A percentile compares a stretch with the other conserved stretches of the same genome.
Evolutionary conservation across 2,329 filamentous ascomycete genomes (phyloP).

Genomic region (Penicillium sclerotigenum): DNA sequence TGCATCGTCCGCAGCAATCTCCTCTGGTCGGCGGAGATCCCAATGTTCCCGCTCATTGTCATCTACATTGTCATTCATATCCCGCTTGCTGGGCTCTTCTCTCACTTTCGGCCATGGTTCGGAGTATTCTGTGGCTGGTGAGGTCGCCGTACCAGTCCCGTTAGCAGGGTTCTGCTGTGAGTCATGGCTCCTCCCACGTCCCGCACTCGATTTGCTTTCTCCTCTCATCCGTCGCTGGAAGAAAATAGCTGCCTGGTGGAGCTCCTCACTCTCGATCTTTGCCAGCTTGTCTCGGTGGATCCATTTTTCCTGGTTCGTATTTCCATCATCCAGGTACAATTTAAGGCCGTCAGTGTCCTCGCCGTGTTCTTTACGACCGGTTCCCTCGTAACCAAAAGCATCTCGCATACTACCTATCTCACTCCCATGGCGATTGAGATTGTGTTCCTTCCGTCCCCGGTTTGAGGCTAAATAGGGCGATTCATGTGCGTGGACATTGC

Average conservation of each 20-base stretch:
- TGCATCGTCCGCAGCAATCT: conserved; percentile 59
- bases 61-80: conserved; percentile 36
- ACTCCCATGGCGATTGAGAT: conserved; percentile 37
- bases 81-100: conserved; percentile 38
- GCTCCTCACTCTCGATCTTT: conserved; percentile 50
- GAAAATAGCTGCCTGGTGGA: conserved; percentile 48
- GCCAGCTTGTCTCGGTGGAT: conserved; percentile 52
- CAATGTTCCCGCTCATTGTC: conserved; percentile 54
- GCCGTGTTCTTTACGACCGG: conserved; percentile 14
- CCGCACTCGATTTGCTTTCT: conserved; percentile 36
- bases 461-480: conserved; percentile 24
- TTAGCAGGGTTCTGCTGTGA: conserved; percentile 31
- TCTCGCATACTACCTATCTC: conserved; percentile 41
- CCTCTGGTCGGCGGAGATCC: conserved; percentile 74
- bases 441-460: conserved; percentile 35
- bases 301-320: conserved; percentile 44
- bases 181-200: conserved; percentile 40
- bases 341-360: conserved; percentile 20
- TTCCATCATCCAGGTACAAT: conserved; percentile 11
- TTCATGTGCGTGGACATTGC: conserved; percentile 31
- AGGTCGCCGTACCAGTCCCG: conserved; percentile 24
- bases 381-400: conserved; percentile 24
- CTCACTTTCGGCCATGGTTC: conserved; percentile 37
- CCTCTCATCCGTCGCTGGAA: conserved; percentile 39
- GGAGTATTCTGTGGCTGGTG: conserved; percentile 28